Conservation (phyloP, 352 stramenopile species). For the Plasmopara viticola region DNA sequence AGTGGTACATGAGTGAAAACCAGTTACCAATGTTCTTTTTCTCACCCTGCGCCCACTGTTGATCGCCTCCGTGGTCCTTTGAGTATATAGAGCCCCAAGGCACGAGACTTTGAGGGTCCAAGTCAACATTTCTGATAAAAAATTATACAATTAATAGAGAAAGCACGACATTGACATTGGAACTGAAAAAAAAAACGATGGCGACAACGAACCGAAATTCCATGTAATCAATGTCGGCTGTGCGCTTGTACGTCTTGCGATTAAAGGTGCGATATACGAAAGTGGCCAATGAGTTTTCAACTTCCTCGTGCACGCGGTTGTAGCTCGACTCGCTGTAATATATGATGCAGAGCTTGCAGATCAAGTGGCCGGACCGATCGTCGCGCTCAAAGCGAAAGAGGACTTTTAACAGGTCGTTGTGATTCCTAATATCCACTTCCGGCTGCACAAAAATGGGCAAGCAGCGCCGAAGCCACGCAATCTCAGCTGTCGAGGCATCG, state of each 20-base stretch:
- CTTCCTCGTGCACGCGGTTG: slow-evolving; percentile 61
- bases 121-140: slow-evolving; percentile 47
- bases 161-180: too few relatives aligned
- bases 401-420: slow-evolving; percentile 76
- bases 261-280: slow-evolving; percentile 83
- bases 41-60: slow-evolving; percentile 77
- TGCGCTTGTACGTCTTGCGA: slow-evolving; percentile 80
- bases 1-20: slow-evolving; percentile 89
- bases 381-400: slow-evolving; percentile 80
- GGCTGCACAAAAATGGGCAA: slow-evolving; percentile 81
- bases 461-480: slow-evolving; percentile 72
- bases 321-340: slow-evolving; percentile 81
- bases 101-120: slow-evolving; percentile 30
- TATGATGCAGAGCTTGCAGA: slow-evolving; percentile 79
- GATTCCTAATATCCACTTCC: slow-evolving; percentile 74
- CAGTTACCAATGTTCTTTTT: slow-evolving; percentile 77
- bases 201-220: slow-evolving; percentile 49
- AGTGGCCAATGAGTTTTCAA: slow-evolving; percentile 75
- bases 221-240: slow-evolving; percentile 87
- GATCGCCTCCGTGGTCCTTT: slow-evolving; percentile 64
- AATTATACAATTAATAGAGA: too few relatives aligned
- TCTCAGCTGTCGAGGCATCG: slow-evolving; percentile 34
- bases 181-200: neutral
- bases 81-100: slow-evolving; percentile 70
- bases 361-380: slow-evolving; percentile 33